Conservation (phyloP, 192 early-diverging fungal genomes). For the Backusella psychrophila region DNA sequence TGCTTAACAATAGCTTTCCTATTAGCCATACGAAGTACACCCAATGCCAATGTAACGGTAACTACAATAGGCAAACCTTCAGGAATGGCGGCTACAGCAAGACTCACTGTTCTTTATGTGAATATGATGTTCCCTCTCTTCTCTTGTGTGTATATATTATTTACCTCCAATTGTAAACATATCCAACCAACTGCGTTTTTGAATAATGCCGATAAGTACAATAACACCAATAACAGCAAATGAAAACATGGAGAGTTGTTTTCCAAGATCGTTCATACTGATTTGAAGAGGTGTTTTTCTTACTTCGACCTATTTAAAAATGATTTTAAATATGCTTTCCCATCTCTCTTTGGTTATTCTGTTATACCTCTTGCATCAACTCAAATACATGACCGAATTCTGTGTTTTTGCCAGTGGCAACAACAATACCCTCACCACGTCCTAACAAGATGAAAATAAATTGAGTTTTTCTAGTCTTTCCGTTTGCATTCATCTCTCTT, state of each 20-base stretch:
- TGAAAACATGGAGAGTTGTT: conserved; percentile 80
- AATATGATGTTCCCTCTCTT: no score
- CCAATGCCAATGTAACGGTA: conserved; percentile 91
- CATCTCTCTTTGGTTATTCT: not conserved
- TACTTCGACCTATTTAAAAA: conserved; percentile 60
- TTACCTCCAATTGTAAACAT: conserved; percentile 92
- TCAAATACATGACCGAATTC: conserved; percentile 94
- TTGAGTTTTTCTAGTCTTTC: not conserved
- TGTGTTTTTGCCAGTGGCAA: conserved; percentile 85
- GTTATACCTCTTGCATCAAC: conserved; percentile 83
- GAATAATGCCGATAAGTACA: conserved; percentile 82
- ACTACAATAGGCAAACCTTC: conserved; percentile 98
- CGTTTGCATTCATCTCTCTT: not conserved
- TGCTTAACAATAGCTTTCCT: conserved; percentile 94
- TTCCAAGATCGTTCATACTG: conserved; percentile 94
- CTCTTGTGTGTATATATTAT: no score
- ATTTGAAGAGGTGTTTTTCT: conserved; percentile 90
- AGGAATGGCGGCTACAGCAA: conserved; percentile 98
- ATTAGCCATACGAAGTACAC: conserved; percentile 90
- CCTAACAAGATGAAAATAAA: conserved; percentile 38
- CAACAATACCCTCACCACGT: conserved; percentile 85
- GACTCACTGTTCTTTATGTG: conserved; percentile 48
- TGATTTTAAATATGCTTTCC: not conserved
- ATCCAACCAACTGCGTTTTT: conserved; percentile 87
- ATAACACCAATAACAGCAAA: conserved; percentile 85